Conservation (phyloP, 768 basidiomycete species). For the Russula lepida region DNA sequence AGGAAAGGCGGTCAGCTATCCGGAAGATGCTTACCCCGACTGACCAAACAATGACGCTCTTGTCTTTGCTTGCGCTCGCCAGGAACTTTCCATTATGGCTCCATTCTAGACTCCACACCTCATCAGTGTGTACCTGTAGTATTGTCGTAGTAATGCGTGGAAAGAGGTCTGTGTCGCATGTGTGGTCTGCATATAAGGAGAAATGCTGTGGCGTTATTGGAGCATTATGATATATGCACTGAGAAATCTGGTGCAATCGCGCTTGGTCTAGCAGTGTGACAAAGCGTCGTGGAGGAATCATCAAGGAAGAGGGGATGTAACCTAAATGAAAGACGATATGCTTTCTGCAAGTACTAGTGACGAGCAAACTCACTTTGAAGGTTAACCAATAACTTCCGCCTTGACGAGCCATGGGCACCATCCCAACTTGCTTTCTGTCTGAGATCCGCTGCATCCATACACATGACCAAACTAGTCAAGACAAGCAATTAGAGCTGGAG, state of each 20-base stretch:
- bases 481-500: background rate
- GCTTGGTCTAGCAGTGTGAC: constrained; percentile 81
- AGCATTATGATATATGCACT: constrained; percentile 82
- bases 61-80: constrained; percentile 85
- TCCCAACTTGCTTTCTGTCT: constrained; percentile 81
- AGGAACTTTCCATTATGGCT: constrained; percentile 80
- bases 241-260: constrained; percentile 64
- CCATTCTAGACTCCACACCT: constrained; percentile 96
- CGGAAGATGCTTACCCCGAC: constrained; percentile 53
- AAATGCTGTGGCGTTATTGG: constrained; percentile 48
- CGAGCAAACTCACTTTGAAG: constrained; percentile 60
- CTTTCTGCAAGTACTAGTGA: background rate
- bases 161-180: constrained; percentile 73
- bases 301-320: constrained; percentile 82
- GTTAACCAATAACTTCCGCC: constrained; percentile 62
- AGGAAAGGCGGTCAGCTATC: background rate
- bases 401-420: constrained; percentile 73
- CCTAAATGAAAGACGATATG: constrained; percentile 36
- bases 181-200: constrained; percentile 84
- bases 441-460: constrained; percentile 75
- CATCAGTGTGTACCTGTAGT: constrained; percentile 78
- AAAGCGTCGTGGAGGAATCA: constrained; percentile 89
- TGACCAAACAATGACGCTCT: constrained; percentile 82
- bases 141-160: constrained; percentile 81
- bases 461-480: constrained; percentile 60